Percentiles rank a stretch among this genome's conserved stretches.
phyloP scores from a whole-genome alignment of 2,329 filamentous ascomycete genomes.

The Cladophialophora chaetospira region DNA sequence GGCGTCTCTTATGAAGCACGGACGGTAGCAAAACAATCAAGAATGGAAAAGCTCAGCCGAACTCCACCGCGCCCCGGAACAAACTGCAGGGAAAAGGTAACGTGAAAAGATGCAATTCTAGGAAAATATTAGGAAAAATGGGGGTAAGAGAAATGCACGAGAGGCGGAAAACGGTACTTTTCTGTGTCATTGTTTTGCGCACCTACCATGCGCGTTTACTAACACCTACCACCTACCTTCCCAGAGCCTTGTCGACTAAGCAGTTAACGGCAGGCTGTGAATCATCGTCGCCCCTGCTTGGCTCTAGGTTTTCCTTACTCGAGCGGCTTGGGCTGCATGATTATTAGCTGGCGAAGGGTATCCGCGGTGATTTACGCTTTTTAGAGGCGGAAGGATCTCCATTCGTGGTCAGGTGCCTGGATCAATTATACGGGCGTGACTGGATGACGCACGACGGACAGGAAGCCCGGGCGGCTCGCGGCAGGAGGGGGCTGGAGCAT shows the following conservation, averaged over 20 bases:
- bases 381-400: not conserved
- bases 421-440: not conserved
- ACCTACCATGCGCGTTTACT: conserved; percentile 12
- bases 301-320: conserved; percentile 13
- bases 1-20: conserved; percentile 3
- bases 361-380: conserved; percentile 1
- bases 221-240: conserved; percentile 17
- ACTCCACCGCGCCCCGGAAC: conserved; percentile 18
- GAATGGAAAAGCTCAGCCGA: conserved; percentile 7
- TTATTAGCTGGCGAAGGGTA: not conserved
- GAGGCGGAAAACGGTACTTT: conserved; percentile 13
- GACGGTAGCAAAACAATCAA: conserved; percentile 6
- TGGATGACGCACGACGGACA: not conserved
- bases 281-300: conserved; percentile 12
- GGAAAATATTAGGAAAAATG: conserved; percentile 28
- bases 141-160: conserved; percentile 33
- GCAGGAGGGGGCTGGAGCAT: not conserved
- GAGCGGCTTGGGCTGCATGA: not conserved
- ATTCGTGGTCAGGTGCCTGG: not conserved
- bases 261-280: conserved; percentile 31
- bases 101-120: not conserved
- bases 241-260: conserved; percentile 28
- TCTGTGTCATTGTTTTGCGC: conserved; percentile 31
- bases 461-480: not conserved
- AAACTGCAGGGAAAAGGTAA: conserved; percentile 19